Percentiles rank a stretch among this genome's conserved stretches.
These are phyloP conservation scores for Candida pseudoglaebosa DNA, from an alignment of 805 yeast genomes.

Conservation along the genomic window DNA sequence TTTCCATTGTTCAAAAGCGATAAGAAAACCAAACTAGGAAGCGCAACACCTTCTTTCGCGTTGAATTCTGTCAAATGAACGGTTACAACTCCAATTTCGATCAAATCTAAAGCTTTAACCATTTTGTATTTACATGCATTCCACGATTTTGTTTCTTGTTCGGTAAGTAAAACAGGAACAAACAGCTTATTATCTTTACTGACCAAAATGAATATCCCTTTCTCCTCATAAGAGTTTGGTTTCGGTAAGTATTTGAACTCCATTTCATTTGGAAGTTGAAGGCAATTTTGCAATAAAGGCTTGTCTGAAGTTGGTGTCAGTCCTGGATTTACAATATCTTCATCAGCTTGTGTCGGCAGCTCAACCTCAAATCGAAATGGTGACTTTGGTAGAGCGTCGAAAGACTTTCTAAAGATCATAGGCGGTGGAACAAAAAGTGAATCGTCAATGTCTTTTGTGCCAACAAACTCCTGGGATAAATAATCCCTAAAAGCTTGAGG, in stretches of 20 bases:
- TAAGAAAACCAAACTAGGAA: constrained; percentile 48
- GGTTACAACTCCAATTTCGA: constrained; percentile 28
- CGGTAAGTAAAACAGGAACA: constrained; percentile 36
- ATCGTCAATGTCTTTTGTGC: not conserved
- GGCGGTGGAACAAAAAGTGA: not conserved
- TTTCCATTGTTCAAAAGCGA: constrained; percentile 28
- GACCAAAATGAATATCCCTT: constrained; percentile 30
- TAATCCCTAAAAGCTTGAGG: not conserved
- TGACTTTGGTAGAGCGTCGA: not conserved
- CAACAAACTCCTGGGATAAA: not conserved
- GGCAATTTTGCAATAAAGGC: not conserved
- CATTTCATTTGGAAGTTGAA: constrained; percentile 15
- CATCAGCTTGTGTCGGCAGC: not conserved
- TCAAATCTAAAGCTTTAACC: constrained; percentile 32
- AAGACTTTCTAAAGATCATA: not conserved
- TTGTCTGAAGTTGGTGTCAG: constrained; percentile 1
- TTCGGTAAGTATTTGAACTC: constrained; percentile 24
- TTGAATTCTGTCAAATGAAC: constrained; percentile 70
- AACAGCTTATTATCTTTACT: constrained; percentile 63
- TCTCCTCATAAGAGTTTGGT: constrained; percentile 2
- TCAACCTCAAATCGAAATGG: not conserved
- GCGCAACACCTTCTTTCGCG: constrained; percentile 51
- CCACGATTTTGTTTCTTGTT: constrained; percentile 16
- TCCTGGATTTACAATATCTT: not conserved
- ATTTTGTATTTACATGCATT: constrained; percentile 39